phyloP scores from a whole-genome alignment of 495 filamentous ascomycete genomes.

The Penicillium lagena region DNA sequence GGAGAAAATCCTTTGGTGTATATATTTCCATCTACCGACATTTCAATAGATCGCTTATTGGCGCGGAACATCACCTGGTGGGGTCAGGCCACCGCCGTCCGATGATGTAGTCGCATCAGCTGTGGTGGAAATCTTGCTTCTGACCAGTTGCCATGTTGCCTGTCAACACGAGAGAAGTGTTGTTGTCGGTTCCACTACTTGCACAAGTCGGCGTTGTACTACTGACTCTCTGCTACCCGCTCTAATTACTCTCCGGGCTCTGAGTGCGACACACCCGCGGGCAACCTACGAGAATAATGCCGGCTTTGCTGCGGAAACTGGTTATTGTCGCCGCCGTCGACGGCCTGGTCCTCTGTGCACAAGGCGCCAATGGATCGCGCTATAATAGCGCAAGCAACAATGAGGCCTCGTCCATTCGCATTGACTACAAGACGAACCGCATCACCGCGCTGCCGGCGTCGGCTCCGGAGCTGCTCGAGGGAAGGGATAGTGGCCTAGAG shows the following conservation, averaged over 20 bases:
- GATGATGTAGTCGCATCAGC: slow-evolving; percentile 26
- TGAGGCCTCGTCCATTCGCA: slow-evolving; percentile 47
- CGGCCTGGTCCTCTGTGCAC: slow-evolving; percentile 77
- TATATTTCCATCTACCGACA: background rate
- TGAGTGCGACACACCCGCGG: slow-evolving; percentile 1
- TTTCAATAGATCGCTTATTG: background rate
- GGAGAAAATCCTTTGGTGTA: no score
- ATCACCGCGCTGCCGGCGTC: slow-evolving; percentile 38
- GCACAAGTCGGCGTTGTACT: no score
- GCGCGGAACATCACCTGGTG: background rate
- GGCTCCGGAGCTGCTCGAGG: slow-evolving; percentile 28
- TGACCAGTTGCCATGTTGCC: background rate
- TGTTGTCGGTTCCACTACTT: no score
- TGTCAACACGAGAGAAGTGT: no score
- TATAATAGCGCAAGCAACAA: slow-evolving; percentile 25
- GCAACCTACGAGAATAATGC: slow-evolving; percentile 44
- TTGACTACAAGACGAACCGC: slow-evolving; percentile 69
- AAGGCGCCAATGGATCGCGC: slow-evolving; percentile 40
- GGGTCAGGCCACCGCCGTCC: slow-evolving; percentile 7
- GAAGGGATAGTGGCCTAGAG: slow-evolving; percentile 49
- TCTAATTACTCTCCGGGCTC: background rate
- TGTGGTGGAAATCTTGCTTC: slow-evolving; percentile 9
- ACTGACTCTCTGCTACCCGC: no score
- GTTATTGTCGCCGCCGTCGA: slow-evolving; percentile 78
- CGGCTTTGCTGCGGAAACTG: slow-evolving; percentile 70